Evolutionary conservation across 176 grass and related monocot species (phyloP), one percentile per base, ranked within the genome.

Genomic region (Panicum miliaceum): DNA sequence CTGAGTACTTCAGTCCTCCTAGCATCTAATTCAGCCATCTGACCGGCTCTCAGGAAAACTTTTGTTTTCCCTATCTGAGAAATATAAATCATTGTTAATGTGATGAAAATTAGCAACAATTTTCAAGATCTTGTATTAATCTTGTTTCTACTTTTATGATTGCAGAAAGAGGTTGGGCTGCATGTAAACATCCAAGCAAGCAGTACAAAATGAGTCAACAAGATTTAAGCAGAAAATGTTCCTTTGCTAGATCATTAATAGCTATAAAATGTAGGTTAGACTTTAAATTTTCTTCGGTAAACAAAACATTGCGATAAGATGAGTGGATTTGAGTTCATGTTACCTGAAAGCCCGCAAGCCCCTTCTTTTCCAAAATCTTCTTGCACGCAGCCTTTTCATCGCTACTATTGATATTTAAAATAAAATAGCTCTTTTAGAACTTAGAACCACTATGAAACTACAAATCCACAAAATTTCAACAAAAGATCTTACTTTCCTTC

Each of bases 21-120:
- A 79, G 97, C 91, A 88, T 99, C 97, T 90, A 99, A 85, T 78
- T 99, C 91, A 66, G 97, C 93, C 97, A 99, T 99, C 88, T 99
- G 97, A 63, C 97, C 97, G 27, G 97, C 97, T 96, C 97, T 99
- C 75, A 99, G 86, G 75, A 99, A 99, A 67, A 99, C 90, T 84
- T 99, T 99, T 84, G 97, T 99, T 88, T 94, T 99, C 32, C 97
- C 97, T 79, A 99, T 94, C 97, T 99, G 91, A 15, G 71, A 92
- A 72, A 69, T 73, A 81, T 54, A 37, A 27, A 59, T 38, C 48
- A 67, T 64, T 66, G 54, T 92, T 82, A 89, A 75, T 81, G 18
- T 64, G 74, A 67, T 66, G 12, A 42, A 82, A 87, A 84, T n/a
- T 43, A 68, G 40, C 64, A 66, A 47, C 12, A 64, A 6, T 85